Evolutionary conservation across 371 early-diverging fungal species (phyloP), one percentile per base, ranked within the genome.

Genomic region (Mucor lusitanicus): DNA sequence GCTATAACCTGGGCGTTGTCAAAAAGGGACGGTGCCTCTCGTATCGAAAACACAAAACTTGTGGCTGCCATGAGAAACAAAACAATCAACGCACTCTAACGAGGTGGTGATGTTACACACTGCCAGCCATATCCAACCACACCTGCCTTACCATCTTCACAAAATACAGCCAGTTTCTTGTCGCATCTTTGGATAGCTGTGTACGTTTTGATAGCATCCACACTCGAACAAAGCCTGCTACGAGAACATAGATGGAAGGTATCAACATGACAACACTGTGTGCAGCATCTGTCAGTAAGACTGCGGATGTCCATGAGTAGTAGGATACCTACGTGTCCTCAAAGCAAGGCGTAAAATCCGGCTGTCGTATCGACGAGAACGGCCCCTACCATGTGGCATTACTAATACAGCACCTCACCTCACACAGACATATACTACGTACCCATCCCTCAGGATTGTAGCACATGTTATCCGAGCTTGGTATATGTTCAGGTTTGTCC

Each of bases 291-390:
- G 25, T 64, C 25, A 28, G 25, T 6, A 28, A 28, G 28, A 30
- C 1, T 15, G 21, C 6, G 6, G 30, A 30, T 30, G 30, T 2
- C 30, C 2, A 6, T 30, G 30, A 30, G 30, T 2, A 30, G 12
- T 1, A 35, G 0, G 37, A 12, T 27, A 46, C 62, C 44, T 77
- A 83, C 76, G 80, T 75, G 66, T 88, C 82, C 64, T 88, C 87
- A 61, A 88, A 91, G 66, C 91, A 91, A 6, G 84, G 82, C 12
- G 88, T 84, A 42, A 89, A 85, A 63, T 91, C 90, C 8, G 86
- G 75, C 7, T 71, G 64, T 19, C 86, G 78, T 15, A 63, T 69
- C 9, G 58, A 67, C 54, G 80, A 77, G 76, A 80, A 83, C 0
- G 91, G 90, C 11, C 91, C 90, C 88, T 87, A 69, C 17, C 40